Percentiles rank a stretch among this genome's conserved stretches.
phyloP scores from a whole-genome alignment of 2,329 filamentous ascomycete species.

The Penicillium sp. region DNA sequence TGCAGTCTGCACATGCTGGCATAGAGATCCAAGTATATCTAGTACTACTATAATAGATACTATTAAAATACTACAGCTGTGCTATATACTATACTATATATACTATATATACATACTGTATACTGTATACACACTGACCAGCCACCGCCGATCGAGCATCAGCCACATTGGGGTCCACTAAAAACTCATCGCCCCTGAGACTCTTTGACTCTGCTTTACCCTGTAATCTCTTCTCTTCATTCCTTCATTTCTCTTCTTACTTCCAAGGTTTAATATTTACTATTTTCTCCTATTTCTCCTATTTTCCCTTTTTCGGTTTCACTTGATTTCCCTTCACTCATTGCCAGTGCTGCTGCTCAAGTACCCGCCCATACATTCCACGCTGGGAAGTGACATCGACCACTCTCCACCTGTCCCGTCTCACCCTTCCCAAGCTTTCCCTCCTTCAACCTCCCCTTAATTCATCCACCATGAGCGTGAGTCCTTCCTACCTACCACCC shows the following conservation, averaged over 20 bases:
- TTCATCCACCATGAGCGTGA: constrained; percentile 54
- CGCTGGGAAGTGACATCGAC: not conserved
- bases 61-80: not conserved
- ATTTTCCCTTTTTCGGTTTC: not conserved
- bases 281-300: not conserved
- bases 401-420: constrained; percentile 25
- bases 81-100: not conserved
- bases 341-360: too few relatives aligned
- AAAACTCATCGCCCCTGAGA: constrained; percentile 4
- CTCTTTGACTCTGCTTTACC: not conserved
- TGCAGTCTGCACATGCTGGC: too few relatives aligned
- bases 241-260: not conserved
- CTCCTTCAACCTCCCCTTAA: constrained; percentile 9
- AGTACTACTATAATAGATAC: not conserved
- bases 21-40: too few relatives aligned
- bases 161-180: not conserved
- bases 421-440: constrained; percentile 22
- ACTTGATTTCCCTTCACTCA: too few relatives aligned
- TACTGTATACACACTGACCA: too few relatives aligned
- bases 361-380: too few relatives aligned
- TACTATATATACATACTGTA: too few relatives aligned
- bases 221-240: not conserved
- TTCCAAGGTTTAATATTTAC: too few relatives aligned
- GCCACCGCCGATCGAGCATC: not conserved
- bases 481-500: constrained; percentile 27